These are phyloP conservation scores for Colletotrichum trifolii DNA, from an alignment of 2,329 filamentous ascomycete species.

Conservation along the genomic window DNA sequence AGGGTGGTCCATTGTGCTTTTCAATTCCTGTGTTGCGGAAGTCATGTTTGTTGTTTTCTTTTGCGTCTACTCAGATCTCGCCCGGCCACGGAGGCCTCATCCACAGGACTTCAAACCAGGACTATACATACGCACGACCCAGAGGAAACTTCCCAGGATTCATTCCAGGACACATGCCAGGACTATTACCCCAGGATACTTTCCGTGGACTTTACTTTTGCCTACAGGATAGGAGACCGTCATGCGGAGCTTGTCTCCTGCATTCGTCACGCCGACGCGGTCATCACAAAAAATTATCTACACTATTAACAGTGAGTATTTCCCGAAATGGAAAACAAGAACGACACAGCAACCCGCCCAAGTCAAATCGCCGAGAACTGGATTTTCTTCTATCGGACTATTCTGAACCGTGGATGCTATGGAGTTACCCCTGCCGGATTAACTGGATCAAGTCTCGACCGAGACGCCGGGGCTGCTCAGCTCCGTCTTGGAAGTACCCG, in stretches of 20 bases:
- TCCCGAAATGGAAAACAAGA: constrained; percentile 41
- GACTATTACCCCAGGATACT: constrained; percentile 13
- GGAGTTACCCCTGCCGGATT: constrained; percentile 9
- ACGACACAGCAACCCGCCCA: constrained; percentile 38
- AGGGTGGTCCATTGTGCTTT: constrained; percentile 55
- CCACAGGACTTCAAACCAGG: constrained; percentile 33
- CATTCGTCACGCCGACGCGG: constrained; percentile 47
- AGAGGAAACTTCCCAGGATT: constrained; percentile 7
- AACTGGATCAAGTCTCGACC: constrained; percentile 23
- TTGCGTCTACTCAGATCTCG: constrained; percentile 31
- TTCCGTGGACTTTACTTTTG: constrained; percentile 16
- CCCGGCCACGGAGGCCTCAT: constrained; percentile 28
- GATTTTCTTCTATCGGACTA: constrained; percentile 14
- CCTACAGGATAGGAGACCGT: constrained; percentile 26
- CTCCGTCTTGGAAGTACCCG: constrained; percentile 26
- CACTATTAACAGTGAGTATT: constrained; percentile 50
- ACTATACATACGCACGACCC: neutral
- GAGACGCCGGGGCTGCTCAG: constrained; percentile 21
- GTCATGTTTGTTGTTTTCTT: constrained; percentile 45
- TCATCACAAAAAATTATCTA: constrained; percentile 41
- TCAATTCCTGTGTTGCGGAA: constrained; percentile 41
- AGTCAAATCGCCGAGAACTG: constrained; percentile 24
- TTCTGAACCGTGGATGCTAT: constrained; percentile 2
- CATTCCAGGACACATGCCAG: constrained; percentile 19
- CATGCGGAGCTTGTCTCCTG: constrained; percentile 11